Conservation (phyloP, 805 yeast species). For the Lachancea kluyveri region DNA sequence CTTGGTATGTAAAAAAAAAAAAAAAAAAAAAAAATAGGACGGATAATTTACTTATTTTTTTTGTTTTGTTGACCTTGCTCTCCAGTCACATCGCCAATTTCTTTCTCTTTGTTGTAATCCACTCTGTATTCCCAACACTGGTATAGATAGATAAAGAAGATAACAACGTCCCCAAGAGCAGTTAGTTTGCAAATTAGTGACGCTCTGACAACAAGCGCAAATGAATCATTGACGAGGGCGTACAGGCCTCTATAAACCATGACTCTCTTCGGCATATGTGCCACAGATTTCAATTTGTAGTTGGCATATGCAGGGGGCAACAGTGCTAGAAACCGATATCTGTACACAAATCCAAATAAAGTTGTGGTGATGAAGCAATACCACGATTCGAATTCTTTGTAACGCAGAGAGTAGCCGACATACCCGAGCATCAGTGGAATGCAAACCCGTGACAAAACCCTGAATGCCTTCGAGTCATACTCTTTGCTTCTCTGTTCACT, state of each 20-base stretch:
- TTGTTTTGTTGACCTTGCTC: background rate
- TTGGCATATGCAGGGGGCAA: constrained; percentile 38
- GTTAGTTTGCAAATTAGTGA: constrained; percentile 38
- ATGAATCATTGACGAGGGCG: constrained; percentile 37
- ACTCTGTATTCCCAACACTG: constrained; percentile 37
- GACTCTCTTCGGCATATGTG: constrained; percentile 37
- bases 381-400: constrained; percentile 38
- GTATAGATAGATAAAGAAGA: constrained; percentile 35
- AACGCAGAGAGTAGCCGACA: constrained; percentile 32
- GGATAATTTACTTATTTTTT: background rate
- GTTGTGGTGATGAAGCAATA: constrained; percentile 36
- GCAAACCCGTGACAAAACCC: constrained; percentile 32
- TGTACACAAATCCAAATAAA: constrained; percentile 36
- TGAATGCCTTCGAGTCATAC: constrained; percentile 36
- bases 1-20: constrained; percentile 11
- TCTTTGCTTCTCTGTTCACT: constrained; percentile 36
- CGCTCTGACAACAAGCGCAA: constrained; percentile 38
- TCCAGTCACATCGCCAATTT: constrained; percentile 26
- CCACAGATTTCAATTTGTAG: constrained; percentile 37
- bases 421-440: constrained; percentile 34
- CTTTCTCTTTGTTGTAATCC: constrained; percentile 35
- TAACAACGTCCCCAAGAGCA: constrained; percentile 37
- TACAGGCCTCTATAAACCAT: constrained; percentile 37
- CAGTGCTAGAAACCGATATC: constrained; percentile 36
- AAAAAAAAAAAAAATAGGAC: background rate